A percentile compares a stretch with the other conserved stretches of the same genome.
These are phyloP conservation scores for Raddia guianensis DNA, from an alignment of 176 grass and related monocot genomes.

Conservation along the genomic window DNA sequence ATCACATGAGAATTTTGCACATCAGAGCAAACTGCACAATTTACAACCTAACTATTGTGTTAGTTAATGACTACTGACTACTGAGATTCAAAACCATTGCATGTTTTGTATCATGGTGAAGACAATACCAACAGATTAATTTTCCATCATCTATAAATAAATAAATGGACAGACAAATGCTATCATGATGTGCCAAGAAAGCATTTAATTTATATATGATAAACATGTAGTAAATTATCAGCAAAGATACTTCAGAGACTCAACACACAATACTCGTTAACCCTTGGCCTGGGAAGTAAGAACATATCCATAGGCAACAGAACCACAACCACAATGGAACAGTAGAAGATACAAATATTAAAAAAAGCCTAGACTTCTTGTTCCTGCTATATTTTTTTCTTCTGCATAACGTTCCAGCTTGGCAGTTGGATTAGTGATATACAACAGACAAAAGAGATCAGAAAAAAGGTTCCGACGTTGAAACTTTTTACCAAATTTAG, in stretches of 20 bases:
- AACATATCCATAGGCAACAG: background rate
- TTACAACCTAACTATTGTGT: background rate
- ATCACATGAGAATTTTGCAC: background rate
- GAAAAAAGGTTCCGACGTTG: background rate
- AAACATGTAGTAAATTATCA: background rate
- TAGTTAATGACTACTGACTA: background rate
- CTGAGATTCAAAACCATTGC: background rate
- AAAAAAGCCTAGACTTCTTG: background rate
- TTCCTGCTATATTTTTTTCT: background rate
- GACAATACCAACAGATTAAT: background rate
- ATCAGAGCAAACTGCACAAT: background rate
- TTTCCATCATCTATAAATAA: background rate
- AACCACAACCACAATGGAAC: background rate
- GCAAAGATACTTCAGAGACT: background rate
- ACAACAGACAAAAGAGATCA: background rate
- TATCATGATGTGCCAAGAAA: background rate
- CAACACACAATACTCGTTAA: background rate
- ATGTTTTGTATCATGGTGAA: background rate
- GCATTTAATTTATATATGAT: background rate
- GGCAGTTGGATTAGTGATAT: background rate
- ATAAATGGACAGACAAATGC: background rate
- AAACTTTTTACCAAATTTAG: background rate
- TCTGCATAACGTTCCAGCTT: background rate
- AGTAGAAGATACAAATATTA: background rate
- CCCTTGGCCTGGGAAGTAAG: background rate